Conservation (phyloP, 1,139 yeast species). For the Nakaseomyces nivariensis region DNA sequence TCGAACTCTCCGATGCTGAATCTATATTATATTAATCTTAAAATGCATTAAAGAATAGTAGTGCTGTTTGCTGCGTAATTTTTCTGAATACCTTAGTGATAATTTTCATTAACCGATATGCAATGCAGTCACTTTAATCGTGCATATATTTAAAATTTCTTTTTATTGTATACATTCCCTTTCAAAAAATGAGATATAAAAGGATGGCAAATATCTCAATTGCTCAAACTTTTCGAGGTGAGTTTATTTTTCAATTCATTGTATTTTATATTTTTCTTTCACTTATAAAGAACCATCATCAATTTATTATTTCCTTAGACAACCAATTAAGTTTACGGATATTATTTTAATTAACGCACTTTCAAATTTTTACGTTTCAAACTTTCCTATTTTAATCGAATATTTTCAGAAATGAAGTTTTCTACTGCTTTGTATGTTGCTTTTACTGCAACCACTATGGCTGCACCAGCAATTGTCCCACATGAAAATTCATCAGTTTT, state of each 20-base stretch:
- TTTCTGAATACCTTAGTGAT: too few species aligned
- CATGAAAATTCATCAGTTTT: slow-evolving; percentile 15
- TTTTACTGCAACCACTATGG: slow-evolving; percentile 27
- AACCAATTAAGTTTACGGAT: not conserved
- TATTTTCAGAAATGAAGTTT: not conserved
- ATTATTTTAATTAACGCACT: not conserved
- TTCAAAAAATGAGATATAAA: not conserved
- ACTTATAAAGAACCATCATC: not conserved
- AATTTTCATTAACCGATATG: too few species aligned
- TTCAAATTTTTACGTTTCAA: not conserved
- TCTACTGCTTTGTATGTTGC: slow-evolving; percentile 14
- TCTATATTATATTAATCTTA: too few species aligned
- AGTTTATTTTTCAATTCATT: not conserved
- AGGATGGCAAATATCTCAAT: not conserved
- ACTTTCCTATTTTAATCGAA: not conserved
- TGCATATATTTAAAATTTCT: too few species aligned
- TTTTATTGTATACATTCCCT: too few species aligned
- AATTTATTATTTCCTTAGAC: not conserved
- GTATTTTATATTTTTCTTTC: not conserved
- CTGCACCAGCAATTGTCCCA: slow-evolving; percentile 30
- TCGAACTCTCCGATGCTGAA: too few species aligned
- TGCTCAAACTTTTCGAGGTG: not conserved
- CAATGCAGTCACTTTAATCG: too few species aligned
- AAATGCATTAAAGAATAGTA: too few species aligned
- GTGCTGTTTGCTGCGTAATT: too few species aligned